Evolutionary conservation across 108 stramenopile genomes (phyloP).

Genomic region (Conticribra guillardii): DNA sequence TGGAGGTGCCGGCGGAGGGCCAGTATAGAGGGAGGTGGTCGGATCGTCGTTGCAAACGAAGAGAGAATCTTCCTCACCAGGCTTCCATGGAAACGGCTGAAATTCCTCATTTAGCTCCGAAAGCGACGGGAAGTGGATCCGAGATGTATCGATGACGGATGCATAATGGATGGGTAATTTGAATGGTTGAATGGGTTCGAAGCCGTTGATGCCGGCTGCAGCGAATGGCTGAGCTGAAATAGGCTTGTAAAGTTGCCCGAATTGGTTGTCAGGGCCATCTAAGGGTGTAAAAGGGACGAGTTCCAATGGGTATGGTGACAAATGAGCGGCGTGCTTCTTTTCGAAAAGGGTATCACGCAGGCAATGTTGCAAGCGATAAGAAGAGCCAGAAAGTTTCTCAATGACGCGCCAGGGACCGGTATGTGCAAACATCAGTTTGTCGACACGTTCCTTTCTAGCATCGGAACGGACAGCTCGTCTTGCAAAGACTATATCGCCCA

Average conservation of each 20-base stretch:
- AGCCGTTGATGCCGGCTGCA: constrained; percentile 3
- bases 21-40: not conserved
- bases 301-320: constrained; percentile 7
- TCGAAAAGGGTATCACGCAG: not conserved
- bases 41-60: not conserved
- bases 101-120: constrained; percentile 7
- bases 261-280: constrained; percentile 3
- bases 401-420: constrained; percentile 3
- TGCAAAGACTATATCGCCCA: constrained; percentile 2
- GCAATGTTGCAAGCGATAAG: constrained; percentile 2
- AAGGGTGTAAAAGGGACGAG: constrained; percentile 4
- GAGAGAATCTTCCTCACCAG: not conserved
- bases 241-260: constrained; percentile 1
- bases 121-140: constrained; percentile 3
- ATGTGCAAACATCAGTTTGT: not conserved
- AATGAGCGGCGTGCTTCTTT: constrained; percentile 13
- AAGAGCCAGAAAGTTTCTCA: not conserved
- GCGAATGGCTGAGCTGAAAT: not conserved
- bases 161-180: not conserved
- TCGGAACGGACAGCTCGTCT: not conserved
- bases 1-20: constrained; percentile 1
- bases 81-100: not conserved
- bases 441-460: not conserved
- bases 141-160: too few relatives aligned
- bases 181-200: constrained; percentile 1